Conservation (phyloP, 768 basidiomycete genomes). For the Phaeotremella fagi region DNA sequence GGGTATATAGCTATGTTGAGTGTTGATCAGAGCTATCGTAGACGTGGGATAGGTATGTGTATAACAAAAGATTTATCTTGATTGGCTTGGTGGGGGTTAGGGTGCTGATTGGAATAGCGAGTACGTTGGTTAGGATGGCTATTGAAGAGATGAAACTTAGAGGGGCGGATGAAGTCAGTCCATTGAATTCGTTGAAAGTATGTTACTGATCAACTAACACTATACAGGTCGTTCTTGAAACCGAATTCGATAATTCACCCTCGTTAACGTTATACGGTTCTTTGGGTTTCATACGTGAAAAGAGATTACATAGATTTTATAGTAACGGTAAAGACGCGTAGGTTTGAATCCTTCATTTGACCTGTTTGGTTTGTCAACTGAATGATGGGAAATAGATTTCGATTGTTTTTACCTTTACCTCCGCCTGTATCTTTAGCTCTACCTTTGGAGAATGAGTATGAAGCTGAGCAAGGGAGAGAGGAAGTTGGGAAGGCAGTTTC, state of each 20-base stretch:
- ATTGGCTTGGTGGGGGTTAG: no score
- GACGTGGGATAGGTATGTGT: conserved; percentile 85
- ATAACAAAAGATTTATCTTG: no score
- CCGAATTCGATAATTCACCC: conserved; percentile 85
- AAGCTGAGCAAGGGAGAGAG: conserved; percentile 17
- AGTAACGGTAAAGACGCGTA: conserved; percentile 94
- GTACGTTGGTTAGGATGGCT: conserved; percentile 73
- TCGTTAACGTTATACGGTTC: conserved; percentile 85
- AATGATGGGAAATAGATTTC: conserved; percentile 15
- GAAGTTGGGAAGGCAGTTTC: conserved; percentile 5
- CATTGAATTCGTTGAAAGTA: neutral
- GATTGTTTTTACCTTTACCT: conserved; percentile 17
- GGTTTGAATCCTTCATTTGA: no score
- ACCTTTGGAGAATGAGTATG: conserved; percentile 12
- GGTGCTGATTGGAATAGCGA: conserved; percentile 56
- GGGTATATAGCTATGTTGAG: conserved; percentile 99
- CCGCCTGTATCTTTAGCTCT: neutral
- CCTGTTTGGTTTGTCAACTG: no score
- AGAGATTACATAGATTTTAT: conserved; percentile 89
- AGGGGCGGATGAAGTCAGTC: conserved; percentile 82
- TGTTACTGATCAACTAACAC: conserved; percentile 1
- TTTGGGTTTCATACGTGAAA: conserved; percentile 92
- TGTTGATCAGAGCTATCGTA: conserved; percentile 74
- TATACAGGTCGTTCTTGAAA: conserved; percentile 84
- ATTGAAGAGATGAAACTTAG: conserved; percentile 75